Evolutionary conservation across 768 basidiomycete genomes (phyloP).

Genomic region (Ephemerocybe angulata): DNA sequence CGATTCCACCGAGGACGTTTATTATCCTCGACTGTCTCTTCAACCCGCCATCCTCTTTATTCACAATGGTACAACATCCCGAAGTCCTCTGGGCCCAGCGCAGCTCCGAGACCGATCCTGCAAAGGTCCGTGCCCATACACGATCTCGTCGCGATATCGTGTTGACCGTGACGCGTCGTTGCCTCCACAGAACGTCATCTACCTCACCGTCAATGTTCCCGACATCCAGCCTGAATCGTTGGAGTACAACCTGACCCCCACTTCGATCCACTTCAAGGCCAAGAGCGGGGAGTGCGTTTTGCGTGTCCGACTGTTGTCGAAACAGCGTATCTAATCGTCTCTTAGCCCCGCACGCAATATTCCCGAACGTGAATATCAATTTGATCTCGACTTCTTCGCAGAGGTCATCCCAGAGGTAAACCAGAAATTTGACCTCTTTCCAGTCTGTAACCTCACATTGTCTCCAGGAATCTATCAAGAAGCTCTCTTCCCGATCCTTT

Average conservation of each 20-base stretch:
- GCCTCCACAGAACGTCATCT: constrained; percentile 73
- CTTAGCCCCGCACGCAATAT: constrained; percentile 36
- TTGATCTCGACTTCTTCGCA: constrained; percentile 70
- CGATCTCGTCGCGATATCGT: constrained; percentile 6
- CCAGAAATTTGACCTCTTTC: not conserved
- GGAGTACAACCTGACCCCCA: constrained; percentile 55
- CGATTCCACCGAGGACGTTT: constrained; percentile 32
- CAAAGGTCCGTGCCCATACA: constrained; percentile 51
- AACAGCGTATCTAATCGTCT: constrained; percentile 2
- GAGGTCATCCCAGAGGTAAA: constrained; percentile 77
- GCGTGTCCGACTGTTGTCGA: constrained; percentile 8
- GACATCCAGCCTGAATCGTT: constrained; percentile 61
- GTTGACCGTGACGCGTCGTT: constrained; percentile 18
- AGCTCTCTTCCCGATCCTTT: constrained; percentile 65
- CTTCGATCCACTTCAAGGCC: constrained; percentile 61
- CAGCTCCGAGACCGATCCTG: constrained; percentile 58
- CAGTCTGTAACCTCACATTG: not conserved
- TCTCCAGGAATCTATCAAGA: constrained; percentile 54
- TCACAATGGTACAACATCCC: constrained; percentile 59
- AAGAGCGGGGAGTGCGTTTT: constrained; percentile 61
- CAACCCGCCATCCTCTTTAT: constrained; percentile 3
- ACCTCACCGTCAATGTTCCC: constrained; percentile 79
- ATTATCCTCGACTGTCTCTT: constrained; percentile 17
- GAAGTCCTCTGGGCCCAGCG: constrained; percentile 96
- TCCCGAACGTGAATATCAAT: constrained; percentile 64